These are phyloP conservation scores for Cadophora gregata DNA, from an alignment of 2,329 filamentous ascomycete species.

Conservation along the genomic window DNA sequence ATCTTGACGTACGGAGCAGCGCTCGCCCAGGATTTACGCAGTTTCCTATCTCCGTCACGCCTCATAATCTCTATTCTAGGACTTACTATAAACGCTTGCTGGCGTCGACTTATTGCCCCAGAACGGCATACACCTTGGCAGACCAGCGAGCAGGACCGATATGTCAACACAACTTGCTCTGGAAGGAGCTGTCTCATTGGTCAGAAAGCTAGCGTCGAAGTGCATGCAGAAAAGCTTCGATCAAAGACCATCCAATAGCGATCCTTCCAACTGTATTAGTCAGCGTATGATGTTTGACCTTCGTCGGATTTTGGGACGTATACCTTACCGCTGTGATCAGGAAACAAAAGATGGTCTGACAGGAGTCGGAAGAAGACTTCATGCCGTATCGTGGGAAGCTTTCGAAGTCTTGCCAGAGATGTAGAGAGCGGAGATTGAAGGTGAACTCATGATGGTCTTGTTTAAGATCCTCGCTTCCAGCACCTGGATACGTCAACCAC, in stretches of 20 bases:
- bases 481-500: background rate
- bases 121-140: background rate
- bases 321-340: background rate
- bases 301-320: background rate
- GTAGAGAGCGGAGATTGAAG: slow-evolving; percentile 32
- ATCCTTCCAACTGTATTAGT: background rate
- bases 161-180: background rate
- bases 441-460: slow-evolving; percentile 15
- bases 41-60: background rate
- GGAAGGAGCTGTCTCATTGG: background rate
- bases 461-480: background rate
- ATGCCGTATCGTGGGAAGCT: slow-evolving; percentile 22
- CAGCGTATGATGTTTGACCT: background rate
- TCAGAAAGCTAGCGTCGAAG: background rate
- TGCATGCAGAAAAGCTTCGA: background rate
- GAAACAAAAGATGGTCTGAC: background rate
- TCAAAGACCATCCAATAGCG: background rate
- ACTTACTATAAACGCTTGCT: background rate
- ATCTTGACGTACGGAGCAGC: no score
- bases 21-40: background rate
- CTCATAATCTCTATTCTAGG: no score
- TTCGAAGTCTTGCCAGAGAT: slow-evolving; percentile 33
- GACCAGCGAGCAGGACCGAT: background rate
- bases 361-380: background rate
- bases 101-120: background rate